Conservation (phyloP, 148 eudicot genomes). For the Polygonum maritimum region DNA sequence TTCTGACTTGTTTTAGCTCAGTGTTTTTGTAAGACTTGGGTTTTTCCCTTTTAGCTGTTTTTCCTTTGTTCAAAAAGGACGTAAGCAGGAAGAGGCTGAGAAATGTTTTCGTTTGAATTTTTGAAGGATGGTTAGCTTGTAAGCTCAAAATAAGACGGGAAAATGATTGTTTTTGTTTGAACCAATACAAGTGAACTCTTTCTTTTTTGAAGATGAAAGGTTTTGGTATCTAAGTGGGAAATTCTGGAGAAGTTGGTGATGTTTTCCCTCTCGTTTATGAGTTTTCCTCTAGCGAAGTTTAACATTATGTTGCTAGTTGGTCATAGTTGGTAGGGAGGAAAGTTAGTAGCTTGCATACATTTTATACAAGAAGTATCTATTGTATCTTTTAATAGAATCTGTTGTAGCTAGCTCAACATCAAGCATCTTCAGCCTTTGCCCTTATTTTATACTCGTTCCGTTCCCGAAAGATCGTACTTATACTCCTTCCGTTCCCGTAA, state of each 20-base stretch:
- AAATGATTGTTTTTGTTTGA: background rate
- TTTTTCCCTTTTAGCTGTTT: background rate
- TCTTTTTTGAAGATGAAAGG: background rate
- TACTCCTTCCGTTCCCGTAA: too few relatives aligned
- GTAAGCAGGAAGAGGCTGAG: background rate
- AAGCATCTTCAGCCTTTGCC: too few relatives aligned
- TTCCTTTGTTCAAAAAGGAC: background rate
- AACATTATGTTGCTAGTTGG: too few relatives aligned
- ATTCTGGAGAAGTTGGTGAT: background rate
- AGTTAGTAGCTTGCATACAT: too few relatives aligned
- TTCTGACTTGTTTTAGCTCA: background rate
- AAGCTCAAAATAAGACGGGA: background rate
- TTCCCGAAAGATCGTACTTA: too few relatives aligned
- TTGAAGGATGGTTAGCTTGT: background rate
- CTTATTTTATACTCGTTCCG: too few relatives aligned
- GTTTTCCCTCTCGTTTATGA: background rate
- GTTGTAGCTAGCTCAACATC: too few relatives aligned
- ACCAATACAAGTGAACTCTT: background rate
- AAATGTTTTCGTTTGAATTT: background rate
- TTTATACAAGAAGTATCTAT: too few relatives aligned
- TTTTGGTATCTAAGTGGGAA: background rate
- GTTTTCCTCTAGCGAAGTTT: background rate
- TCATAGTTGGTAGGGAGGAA: too few relatives aligned
- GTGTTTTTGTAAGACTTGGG: background rate
- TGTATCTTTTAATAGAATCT: too few relatives aligned